These are phyloP conservation scores for Paspalum notatum DNA, from an alignment of 176 grass and related monocot species.

Conservation along the genomic window DNA sequence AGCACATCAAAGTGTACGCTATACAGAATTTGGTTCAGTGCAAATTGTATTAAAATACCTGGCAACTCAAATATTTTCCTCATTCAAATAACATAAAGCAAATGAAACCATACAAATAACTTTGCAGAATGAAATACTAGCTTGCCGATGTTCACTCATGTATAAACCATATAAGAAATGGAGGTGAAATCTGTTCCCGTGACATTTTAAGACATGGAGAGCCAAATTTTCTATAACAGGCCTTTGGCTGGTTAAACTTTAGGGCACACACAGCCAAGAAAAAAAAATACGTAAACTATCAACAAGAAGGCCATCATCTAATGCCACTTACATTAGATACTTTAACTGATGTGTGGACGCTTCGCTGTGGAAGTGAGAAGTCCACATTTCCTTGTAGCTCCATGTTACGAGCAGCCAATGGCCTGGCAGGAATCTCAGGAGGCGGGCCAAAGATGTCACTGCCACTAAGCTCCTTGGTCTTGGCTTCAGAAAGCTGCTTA, in stretches of 20 bases:
- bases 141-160: not conserved
- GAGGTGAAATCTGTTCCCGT: not conserved
- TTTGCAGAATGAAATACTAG: not conserved
- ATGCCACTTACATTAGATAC: slow-evolving; percentile 77
- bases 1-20: slow-evolving; percentile 4
- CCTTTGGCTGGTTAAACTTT: not conserved
- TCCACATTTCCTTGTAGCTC: slow-evolving; percentile 82
- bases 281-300: not conserved
- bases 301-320: not conserved
- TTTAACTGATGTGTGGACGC: slow-evolving; percentile 80
- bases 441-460: slow-evolving; percentile 90
- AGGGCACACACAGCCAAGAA: not conserved
- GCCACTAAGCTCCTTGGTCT: slow-evolving; percentile 83
- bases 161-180: slow-evolving; percentile 3
- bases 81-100: not conserved
- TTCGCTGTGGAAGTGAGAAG: slow-evolving; percentile 68
- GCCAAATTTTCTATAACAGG: not conserved
- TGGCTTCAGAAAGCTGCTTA: slow-evolving; percentile 86
- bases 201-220: not conserved
- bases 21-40: not conserved
- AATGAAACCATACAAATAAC: slow-evolving; percentile 12
- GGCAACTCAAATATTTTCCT: slow-evolving; percentile 10
- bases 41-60: not conserved
- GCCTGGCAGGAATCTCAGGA: slow-evolving; percentile 62
- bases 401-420: slow-evolving; percentile 74